Conservation (phyloP, 306 rosid species). For the Citrullus mucosospermus region DNA sequence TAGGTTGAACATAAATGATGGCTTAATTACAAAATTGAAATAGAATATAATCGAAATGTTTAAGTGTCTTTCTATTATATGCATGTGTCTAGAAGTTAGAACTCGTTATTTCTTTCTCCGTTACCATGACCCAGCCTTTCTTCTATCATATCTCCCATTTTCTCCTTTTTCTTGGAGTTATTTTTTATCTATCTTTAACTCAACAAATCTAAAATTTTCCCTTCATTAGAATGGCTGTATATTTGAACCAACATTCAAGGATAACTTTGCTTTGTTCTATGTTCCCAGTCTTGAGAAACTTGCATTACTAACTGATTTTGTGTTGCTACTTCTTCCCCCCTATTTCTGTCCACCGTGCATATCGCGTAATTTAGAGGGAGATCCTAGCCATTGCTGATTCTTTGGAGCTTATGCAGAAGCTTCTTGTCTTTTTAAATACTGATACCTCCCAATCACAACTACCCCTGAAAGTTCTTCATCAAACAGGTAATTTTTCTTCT, state of each 20-base stretch:
- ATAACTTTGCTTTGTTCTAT: background rate
- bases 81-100: background rate
- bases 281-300: background rate
- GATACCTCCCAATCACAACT: conserved; percentile 50
- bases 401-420: conserved; percentile 46
- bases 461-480: conserved; percentile 43
- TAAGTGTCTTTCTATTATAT: background rate
- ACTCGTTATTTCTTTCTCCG: background rate
- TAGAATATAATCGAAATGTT: background rate
- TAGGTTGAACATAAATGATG: background rate
- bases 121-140: background rate
- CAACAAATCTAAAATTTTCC: background rate
- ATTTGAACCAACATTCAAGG: background rate
- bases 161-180: background rate
- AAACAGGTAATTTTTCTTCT: conserved; percentile 30
- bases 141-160: background rate
- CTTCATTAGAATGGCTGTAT: background rate
- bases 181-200: background rate
- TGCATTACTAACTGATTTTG: background rate
- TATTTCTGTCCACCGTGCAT: background rate
- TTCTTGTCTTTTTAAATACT: conserved; percentile 53
- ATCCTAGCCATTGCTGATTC: conserved; percentile 54
- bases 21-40: background rate
- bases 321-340: background rate
- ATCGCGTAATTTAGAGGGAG: conserved; percentile 49